Conservation (phyloP, 352 stramenopile species). For the Phytopythium cucurbitacearum region DNA sequence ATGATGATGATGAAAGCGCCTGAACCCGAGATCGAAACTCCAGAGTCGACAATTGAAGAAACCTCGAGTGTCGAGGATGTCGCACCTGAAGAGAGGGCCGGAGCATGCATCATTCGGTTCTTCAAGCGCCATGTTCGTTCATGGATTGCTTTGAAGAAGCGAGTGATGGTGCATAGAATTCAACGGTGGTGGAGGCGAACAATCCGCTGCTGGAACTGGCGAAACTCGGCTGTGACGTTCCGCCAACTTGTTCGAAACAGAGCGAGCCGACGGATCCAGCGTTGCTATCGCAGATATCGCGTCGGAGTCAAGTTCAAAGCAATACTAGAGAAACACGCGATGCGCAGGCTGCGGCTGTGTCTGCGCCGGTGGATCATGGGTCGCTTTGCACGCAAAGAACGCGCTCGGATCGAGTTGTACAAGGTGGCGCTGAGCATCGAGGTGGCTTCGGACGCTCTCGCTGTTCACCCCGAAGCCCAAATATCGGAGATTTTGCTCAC, state of each 20-base stretch:
- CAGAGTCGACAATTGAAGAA: too few relatives aligned
- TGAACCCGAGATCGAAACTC: too few relatives aligned
- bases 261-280: conserved; percentile 45
- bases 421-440: conserved; percentile 9
- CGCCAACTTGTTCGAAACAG: conserved; percentile 9
- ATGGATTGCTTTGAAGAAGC: conserved; percentile 42
- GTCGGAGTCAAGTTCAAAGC: conserved; percentile 21
- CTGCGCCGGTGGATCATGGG: conserved; percentile 44
- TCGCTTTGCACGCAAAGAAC: conserved; percentile 41
- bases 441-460: conserved; percentile 1
- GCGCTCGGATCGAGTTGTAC: conserved; percentile 21
- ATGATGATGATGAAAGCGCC: too few relatives aligned
- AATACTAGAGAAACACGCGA: conserved; percentile 28
- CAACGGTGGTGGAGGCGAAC: conserved; percentile 40
- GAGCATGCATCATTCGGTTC: conserved; percentile 39
- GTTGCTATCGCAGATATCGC: conserved; percentile 23
- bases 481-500: conserved; percentile 29
- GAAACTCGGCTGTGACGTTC: conserved; percentile 7
- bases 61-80: neutral
- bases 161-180: conserved; percentile 41
- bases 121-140: conserved; percentile 36
- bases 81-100: conserved; percentile 1
- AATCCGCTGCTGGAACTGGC: conserved; percentile 21
- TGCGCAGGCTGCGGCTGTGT: conserved; percentile 23
- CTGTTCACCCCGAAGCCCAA: conserved; percentile 9